Percentiles rank a stretch among this genome's conserved stretches.
Conservation (phyloP, 495 filamentous ascomycete species). For the Aspergillus incahuasiensis region DNA sequence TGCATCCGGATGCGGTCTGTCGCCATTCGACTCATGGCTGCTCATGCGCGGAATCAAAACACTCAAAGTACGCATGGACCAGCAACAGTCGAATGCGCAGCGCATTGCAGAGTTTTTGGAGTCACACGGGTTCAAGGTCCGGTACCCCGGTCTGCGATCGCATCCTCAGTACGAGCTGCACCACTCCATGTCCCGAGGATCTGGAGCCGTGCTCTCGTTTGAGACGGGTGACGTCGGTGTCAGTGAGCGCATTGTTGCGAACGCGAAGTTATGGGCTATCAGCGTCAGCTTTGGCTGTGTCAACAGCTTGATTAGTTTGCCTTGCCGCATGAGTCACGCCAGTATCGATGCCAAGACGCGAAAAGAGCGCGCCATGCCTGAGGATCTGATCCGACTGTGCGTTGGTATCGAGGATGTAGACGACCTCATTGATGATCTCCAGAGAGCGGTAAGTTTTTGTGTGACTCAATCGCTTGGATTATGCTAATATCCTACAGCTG, state of each 20-base stretch:
- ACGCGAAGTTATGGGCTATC: constrained; percentile 86
- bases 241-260: constrained; percentile 90
- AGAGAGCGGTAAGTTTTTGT: constrained; percentile 68
- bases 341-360: constrained; percentile 95
- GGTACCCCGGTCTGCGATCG: constrained; percentile 87
- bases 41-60: constrained; percentile 94
- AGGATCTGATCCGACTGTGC: constrained; percentile 92
- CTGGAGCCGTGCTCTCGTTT: constrained; percentile 90
- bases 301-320: constrained; percentile 98
- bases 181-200: constrained; percentile 88
- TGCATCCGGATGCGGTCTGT: constrained; percentile 84
- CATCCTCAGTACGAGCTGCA: constrained; percentile 97
- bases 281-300: constrained; percentile 97
- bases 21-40: constrained; percentile 93
- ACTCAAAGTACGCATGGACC: constrained; percentile 95
- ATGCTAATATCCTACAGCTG: constrained; percentile 51
- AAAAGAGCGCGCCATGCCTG: constrained; percentile 82
- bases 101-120: constrained; percentile 90
- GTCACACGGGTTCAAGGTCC: constrained; percentile 83
- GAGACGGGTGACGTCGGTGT: constrained; percentile 82
- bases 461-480: not conserved
- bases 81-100: constrained; percentile 90
- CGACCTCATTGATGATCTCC: constrained; percentile 91
- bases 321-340: constrained; percentile 98
- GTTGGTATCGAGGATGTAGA: constrained; percentile 94